phyloP scores from a whole-genome alignment of 2,329 filamentous ascomycete genomes.

The Beauveria pseudobassiana region DNA sequence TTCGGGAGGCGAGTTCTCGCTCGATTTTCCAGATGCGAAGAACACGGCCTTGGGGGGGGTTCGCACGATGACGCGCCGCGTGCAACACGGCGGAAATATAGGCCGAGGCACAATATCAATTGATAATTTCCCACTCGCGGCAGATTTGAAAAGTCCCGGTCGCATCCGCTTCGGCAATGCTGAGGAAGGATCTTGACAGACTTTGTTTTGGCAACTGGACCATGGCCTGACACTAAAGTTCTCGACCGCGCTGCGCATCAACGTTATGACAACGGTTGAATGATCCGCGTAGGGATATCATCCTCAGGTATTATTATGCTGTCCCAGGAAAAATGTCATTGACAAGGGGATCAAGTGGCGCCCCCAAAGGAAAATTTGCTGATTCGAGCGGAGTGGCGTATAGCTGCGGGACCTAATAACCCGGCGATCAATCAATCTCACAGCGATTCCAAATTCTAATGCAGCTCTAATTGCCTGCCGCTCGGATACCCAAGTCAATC shows the following conservation, averaged over 20 bases:
- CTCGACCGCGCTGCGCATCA: too few relatives aligned
- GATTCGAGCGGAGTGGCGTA: constrained; percentile 7
- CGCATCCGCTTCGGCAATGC: not conserved
- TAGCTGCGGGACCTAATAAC: constrained; percentile 2
- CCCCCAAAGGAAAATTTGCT: too few relatives aligned
- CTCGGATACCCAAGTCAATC: not conserved
- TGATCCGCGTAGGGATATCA: not conserved
- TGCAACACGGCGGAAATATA: not conserved
- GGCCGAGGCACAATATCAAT: not conserved
- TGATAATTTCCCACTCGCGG: not conserved
- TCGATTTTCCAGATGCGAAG: not conserved
- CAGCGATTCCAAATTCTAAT: constrained; percentile 3
- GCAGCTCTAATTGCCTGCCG: not conserved
- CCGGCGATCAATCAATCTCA: constrained; percentile 6
- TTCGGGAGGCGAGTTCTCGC: not conserved
- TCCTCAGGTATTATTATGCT: not conserved
- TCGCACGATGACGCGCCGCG: not conserved
- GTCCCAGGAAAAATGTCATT: not conserved
- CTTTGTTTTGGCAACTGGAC: not conserved
- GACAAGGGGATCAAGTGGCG: not conserved
- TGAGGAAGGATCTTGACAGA: not conserved
- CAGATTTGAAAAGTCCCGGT: not conserved
- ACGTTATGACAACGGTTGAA: not conserved
- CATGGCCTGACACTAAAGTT: too few relatives aligned
- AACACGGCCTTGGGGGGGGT: not conserved